Evolutionary conservation across 345 rosid species (phyloP).

Genomic region (Odontarrhena argentea): DNA sequence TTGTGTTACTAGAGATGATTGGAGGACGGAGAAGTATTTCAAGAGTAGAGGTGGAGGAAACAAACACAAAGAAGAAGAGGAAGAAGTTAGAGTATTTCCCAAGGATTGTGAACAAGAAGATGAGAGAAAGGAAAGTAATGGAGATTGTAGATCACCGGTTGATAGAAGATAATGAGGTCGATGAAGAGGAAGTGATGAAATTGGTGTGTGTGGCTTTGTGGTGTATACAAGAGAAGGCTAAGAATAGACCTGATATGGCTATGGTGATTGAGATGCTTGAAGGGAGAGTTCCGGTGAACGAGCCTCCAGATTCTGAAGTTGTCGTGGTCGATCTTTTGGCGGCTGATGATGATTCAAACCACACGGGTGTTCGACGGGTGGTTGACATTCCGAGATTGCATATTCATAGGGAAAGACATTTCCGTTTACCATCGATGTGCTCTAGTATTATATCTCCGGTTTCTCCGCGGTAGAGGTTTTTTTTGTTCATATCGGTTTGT

Average conservation of each 20-base stretch:
- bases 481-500: background rate
- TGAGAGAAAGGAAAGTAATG: conserved; percentile 64
- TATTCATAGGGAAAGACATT: conserved; percentile 27
- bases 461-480: conserved; percentile 54
- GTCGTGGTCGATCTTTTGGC: conserved; percentile 66
- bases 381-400: conserved; percentile 29
- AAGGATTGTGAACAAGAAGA: conserved; percentile 58
- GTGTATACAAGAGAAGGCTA: conserved; percentile 82
- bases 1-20: conserved; percentile 71
- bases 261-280: conserved; percentile 83
- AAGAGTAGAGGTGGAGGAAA: conserved; percentile 47
- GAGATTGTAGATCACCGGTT: conserved; percentile 71
- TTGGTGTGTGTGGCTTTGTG: conserved; percentile 67
- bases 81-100: conserved; percentile 69
- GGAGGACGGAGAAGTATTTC: conserved; percentile 64
- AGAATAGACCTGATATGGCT: conserved; percentile 70
- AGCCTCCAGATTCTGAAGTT: conserved; percentile 76
- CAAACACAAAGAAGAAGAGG: conserved; percentile 39
- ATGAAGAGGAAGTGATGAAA: conserved; percentile 63
- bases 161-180: conserved; percentile 46
- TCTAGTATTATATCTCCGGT: conserved; percentile 59
- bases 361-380: conserved; percentile 24
- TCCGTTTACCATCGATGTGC: conserved; percentile 36
- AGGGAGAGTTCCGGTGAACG: conserved; percentile 57
- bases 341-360: conserved; percentile 43